Percentiles rank a stretch among this genome's conserved stretches.
These are phyloP conservation scores for Saitoella complicata DNA, from an alignment of 805 yeast species.

Conservation along the genomic window DNA sequence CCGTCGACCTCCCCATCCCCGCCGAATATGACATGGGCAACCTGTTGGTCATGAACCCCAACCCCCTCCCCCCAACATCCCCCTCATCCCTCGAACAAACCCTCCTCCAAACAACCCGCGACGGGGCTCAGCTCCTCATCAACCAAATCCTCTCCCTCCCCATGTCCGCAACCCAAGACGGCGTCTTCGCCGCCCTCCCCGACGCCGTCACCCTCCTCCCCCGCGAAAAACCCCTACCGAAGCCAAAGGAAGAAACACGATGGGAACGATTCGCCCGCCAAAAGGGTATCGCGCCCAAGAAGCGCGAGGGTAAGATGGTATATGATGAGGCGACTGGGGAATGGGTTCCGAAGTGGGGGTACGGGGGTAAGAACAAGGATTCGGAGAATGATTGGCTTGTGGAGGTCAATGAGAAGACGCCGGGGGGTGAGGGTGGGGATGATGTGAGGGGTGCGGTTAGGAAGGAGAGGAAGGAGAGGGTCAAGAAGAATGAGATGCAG, in stretches of 20 bases:
- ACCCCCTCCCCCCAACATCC: constrained; percentile 55
- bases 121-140: constrained; percentile 77
- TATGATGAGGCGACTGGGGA: constrained; percentile 79
- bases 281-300: constrained; percentile 86
- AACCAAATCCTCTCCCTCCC: constrained; percentile 87
- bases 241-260: constrained; percentile 72
- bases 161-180: constrained; percentile 51
- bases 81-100: constrained; percentile 31
- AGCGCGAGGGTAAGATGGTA: constrained; percentile 66
- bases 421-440: constrained; percentile 31
- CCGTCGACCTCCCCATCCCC: constrained; percentile 84
- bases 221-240: constrained; percentile 61
- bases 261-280: constrained; percentile 95
- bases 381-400: constrained; percentile 88
- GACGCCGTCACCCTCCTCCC: constrained; percentile 70
- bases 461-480: constrained; percentile 65
- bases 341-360: constrained; percentile 99
- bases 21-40: constrained; percentile 81
- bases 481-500: constrained; percentile 72
- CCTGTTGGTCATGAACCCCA: constrained; percentile 75
- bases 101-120: constrained; percentile 57
- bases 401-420: constrained; percentile 59
- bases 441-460: constrained; percentile 49
- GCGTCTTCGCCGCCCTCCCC: constrained; percentile 73
- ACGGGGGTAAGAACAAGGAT: constrained; percentile 78